Conservation (phyloP, 163 green algal species). For the Scenedesmus sp. region DNA sequence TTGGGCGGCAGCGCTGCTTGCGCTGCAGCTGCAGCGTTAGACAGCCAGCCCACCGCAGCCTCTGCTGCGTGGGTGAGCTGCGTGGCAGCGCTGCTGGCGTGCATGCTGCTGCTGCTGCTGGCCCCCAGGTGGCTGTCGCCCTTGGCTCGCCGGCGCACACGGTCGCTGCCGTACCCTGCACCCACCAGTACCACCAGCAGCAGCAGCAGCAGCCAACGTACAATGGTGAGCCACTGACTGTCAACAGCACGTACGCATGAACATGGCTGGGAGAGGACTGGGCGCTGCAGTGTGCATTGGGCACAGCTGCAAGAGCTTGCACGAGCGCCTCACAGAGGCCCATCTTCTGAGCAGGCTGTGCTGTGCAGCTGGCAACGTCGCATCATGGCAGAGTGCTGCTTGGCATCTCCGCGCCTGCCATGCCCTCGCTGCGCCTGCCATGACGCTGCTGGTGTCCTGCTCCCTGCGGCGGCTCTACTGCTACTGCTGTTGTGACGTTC, state of each 20-base stretch:
- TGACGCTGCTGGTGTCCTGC: not conserved
- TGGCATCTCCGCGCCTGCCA: not conserved
- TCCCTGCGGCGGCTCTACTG: not conserved
- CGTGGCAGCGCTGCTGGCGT: not conserved
- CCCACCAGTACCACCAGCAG: too few relatives aligned
- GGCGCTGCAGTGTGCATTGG: not conserved
- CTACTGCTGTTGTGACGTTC: not conserved
- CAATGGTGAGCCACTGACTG: not conserved
- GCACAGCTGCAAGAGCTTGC: too few relatives aligned
- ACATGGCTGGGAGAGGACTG: not conserved
- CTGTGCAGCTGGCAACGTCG: too few relatives aligned
- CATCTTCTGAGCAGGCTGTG: too few relatives aligned
- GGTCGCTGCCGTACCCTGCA: conserved; percentile 54
- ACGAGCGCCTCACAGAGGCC: too few relatives aligned
- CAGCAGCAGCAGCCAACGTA: not conserved
- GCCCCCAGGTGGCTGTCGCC: conserved; percentile 19
- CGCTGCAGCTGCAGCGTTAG: conserved; percentile 43
- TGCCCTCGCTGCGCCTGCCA: not conserved
- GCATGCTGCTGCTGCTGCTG: conserved; percentile 33
- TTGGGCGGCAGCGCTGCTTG: conserved; percentile 42
- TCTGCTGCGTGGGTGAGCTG: conserved; percentile 40
- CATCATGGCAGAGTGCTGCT: not conserved
- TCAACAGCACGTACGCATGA: not conserved
- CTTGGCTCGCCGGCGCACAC: conserved; percentile 41
- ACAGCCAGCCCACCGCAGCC: conserved; percentile 50